phyloP scores from a whole-genome alignment of 2,329 filamentous ascomycete genomes.

The Phyllosticta ampelicida region DNA sequence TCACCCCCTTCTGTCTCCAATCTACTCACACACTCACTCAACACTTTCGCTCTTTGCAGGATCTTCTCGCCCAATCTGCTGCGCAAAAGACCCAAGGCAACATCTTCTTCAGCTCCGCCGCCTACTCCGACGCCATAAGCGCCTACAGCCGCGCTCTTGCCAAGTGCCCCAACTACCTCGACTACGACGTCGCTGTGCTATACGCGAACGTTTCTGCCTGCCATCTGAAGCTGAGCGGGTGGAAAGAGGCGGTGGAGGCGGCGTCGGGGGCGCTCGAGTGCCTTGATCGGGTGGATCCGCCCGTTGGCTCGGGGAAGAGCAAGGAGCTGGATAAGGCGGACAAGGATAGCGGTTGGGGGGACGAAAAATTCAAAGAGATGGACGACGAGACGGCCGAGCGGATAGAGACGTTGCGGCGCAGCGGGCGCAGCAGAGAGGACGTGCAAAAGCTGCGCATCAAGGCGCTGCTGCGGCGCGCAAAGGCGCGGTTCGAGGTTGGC shows the following conservation, averaged over 20 bases:
- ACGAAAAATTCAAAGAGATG: conserved; percentile 34
- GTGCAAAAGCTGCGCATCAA: conserved; percentile 71
- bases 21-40: neutral
- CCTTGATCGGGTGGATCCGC: conserved; percentile 51
- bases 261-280: conserved; percentile 64
- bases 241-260: conserved; percentile 68
- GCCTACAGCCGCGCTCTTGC: conserved; percentile 73
- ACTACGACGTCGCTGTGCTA: conserved; percentile 80
- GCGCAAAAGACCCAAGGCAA: conserved; percentile 68
- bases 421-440: conserved; percentile 27
- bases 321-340: conserved; percentile 16
- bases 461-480: conserved; percentile 67
- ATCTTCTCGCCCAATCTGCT: conserved; percentile 61
- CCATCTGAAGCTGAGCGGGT: conserved; percentile 72
- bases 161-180: conserved; percentile 70
- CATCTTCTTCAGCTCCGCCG: conserved; percentile 58
- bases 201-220: conserved; percentile 85
- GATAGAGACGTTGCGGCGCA: conserved; percentile 15
- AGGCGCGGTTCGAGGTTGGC: conserved; percentile 57
- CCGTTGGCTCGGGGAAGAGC: conserved; percentile 2
- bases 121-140: conserved; percentile 67
- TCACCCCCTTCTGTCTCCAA: neutral
- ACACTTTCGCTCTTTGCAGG: conserved; percentile 30
- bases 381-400: conserved; percentile 33
- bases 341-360: conserved; percentile 25